phyloP scores from a whole-genome alignment of 208 protist species.

The Crithidia mellificae region DNA sequence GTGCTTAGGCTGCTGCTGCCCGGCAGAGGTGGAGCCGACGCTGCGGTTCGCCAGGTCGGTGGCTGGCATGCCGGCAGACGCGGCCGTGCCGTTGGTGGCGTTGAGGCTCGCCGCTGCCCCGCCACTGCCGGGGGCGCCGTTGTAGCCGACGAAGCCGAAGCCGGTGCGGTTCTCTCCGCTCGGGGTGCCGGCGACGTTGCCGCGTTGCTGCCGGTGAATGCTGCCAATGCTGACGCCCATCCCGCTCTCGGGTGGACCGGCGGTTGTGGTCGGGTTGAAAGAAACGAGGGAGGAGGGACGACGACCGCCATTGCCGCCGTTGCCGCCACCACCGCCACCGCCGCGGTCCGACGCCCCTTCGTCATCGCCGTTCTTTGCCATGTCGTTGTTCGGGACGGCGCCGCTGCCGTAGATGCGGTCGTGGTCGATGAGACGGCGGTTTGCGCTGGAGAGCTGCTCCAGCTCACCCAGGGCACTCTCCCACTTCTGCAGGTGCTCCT shows the following conservation, averaged over 20 bases:
- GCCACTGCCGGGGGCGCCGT: conserved; percentile 4
- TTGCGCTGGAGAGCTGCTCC: conserved; percentile 57
- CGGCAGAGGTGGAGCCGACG: conserved; percentile 32
- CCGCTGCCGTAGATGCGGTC: conserved; percentile 62
- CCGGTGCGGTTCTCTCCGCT: conserved; percentile 25
- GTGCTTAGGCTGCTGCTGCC: conserved; percentile 48
- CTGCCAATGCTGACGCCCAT: conserved; percentile 32
- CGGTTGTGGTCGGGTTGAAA: conserved; percentile 44
- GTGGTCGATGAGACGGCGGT: conserved; percentile 52
- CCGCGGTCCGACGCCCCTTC: conserved; percentile 38
- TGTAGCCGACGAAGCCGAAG: conserved; percentile 34
- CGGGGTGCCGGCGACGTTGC: not conserved
- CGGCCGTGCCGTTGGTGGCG: conserved; percentile 1
- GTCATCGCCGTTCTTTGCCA: conserved; percentile 17
- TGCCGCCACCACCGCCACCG: conserved; percentile 10
- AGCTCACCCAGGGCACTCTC: conserved; percentile 66
- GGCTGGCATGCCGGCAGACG: conserved; percentile 11
- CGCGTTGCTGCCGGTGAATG: conserved; percentile 29
- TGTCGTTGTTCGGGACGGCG: conserved; percentile 12
- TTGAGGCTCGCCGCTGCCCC: conserved; percentile 14
- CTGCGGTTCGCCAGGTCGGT: conserved; percentile 28
- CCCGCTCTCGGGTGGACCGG: conserved; percentile 13
- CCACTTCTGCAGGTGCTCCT: conserved; percentile 78
- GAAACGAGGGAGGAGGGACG: conserved; percentile 74
- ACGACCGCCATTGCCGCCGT: conserved; percentile 10